Percentiles rank a stretch among this genome's conserved stretches.
These are phyloP conservation scores for Acorus gramineus DNA, from an alignment of 106 monocot genomes.

Conservation along the genomic window DNA sequence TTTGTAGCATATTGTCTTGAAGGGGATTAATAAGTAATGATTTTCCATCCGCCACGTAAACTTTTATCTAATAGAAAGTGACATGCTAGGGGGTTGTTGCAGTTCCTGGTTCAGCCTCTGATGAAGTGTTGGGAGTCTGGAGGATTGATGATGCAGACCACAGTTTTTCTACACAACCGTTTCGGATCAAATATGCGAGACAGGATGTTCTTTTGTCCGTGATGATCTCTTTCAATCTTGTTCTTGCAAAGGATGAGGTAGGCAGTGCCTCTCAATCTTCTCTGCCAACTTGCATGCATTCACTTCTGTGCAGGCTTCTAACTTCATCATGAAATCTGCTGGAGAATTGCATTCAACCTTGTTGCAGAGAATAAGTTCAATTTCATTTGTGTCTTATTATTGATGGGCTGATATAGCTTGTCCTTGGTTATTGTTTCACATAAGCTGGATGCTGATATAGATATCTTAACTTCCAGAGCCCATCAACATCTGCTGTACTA, in stretches of 20 bases:
- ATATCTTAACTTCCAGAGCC: slow-evolving; percentile 35
- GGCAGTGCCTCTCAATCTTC: neutral
- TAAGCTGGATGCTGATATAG: neutral
- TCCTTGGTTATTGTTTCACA: neutral
- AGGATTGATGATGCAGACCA: slow-evolving; percentile 79
- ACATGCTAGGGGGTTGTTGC: slow-evolving; percentile 56
- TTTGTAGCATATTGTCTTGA: no score
- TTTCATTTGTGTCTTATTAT: no score
- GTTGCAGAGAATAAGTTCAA: no score
- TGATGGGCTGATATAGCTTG: neutral
- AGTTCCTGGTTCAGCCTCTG: slow-evolving; percentile 70
- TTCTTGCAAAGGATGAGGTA: slow-evolving; percentile 67
- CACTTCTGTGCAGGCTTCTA: no score
- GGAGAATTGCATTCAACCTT: no score
- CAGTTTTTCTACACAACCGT: slow-evolving; percentile 93
- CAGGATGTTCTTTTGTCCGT: slow-evolving; percentile 84
- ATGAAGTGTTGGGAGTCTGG: slow-evolving; percentile 71
- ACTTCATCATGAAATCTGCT: no score
- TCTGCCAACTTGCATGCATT: neutral
- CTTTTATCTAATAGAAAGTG: slow-evolving; percentile 34
- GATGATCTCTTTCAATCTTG: slow-evolving; percentile 86
- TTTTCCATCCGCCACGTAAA: neutral
- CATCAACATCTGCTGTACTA: slow-evolving; percentile 62
- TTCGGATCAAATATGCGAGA: slow-evolving; percentile 91
- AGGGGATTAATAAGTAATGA: no score